Conservation (phyloP, 108 stramenopile genomes). For the Phaeodactylum tricornutum region DNA sequence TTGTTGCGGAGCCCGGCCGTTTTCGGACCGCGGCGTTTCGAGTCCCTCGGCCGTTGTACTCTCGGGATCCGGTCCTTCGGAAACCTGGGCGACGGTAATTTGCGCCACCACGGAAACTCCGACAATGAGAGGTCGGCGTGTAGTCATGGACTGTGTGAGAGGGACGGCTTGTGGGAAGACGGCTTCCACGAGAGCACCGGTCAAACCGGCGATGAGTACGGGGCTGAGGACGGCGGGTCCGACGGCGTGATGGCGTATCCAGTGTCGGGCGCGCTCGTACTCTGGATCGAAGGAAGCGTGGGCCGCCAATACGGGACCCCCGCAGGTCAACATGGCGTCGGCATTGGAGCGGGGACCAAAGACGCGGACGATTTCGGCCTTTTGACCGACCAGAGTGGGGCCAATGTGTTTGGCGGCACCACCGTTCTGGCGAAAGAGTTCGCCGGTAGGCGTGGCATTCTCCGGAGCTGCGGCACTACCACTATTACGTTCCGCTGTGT, state of each 20-base stretch:
- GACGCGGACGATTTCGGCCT: slow-evolving; percentile 23
- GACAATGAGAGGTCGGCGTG: slow-evolving; percentile 36
- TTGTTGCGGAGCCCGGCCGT: too few species aligned
- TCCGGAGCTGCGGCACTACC: too few species aligned
- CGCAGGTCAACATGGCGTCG: slow-evolving; percentile 25
- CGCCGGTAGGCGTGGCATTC: slow-evolving; percentile 23
- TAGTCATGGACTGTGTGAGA: slow-evolving; percentile 13
- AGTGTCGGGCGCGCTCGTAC: slow-evolving; percentile 28
- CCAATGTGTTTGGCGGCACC: too few species aligned
- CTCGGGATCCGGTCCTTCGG: neutral
- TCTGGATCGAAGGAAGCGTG: slow-evolving; percentile 30
- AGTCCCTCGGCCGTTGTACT: too few species aligned
- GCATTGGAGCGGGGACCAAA: slow-evolving; percentile 36
- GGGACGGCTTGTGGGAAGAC: slow-evolving; percentile 28
- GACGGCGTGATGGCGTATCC: slow-evolving; percentile 36
- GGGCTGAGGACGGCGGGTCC: slow-evolving; percentile 44
- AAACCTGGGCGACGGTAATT: slow-evolving; percentile 16
- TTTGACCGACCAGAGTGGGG: slow-evolving; percentile 17
- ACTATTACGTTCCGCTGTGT: too few species aligned
- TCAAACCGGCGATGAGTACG: slow-evolving; percentile 28
- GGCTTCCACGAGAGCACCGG: slow-evolving; percentile 45
- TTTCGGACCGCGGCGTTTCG: too few species aligned
- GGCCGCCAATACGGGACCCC: slow-evolving; percentile 31
- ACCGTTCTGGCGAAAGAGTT: slow-evolving; percentile 9
- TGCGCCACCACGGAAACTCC: slow-evolving; percentile 24